Conservation (phyloP, 331 rosid species). For the Stylosanthes scabra region DNA sequence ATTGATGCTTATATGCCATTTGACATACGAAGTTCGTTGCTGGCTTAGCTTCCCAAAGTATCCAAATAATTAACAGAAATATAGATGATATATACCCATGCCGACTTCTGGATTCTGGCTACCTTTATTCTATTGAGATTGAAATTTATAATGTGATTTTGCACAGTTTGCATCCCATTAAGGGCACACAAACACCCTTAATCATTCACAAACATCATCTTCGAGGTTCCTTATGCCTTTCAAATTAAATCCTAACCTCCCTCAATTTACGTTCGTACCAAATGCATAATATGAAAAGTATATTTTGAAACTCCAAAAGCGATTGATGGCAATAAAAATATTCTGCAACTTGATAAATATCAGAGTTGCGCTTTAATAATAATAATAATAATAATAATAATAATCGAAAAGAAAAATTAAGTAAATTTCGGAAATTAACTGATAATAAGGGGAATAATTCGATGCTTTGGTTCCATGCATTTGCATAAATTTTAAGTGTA, state of each 20-base stretch:
- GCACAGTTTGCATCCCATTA: conserved; percentile 32
- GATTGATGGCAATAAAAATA: too few species aligned
- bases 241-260: not conserved
- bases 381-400: too few species aligned
- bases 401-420: too few species aligned
- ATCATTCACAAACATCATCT: not conserved
- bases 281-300: too few species aligned
- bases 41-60: not conserved
- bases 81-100: not conserved
- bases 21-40: conserved; percentile 16
- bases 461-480: conserved; percentile 14
- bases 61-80: not conserved
- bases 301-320: too few species aligned
- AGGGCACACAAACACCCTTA: conserved; percentile 18
- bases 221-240: conserved; percentile 1
- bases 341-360: too few species aligned
- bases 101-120: conserved; percentile 1
- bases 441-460: not conserved
- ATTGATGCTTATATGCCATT: conserved; percentile 27
- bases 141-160: conserved; percentile 1
- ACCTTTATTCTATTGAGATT: conserved; percentile 21
- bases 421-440: not conserved
- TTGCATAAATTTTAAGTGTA: not conserved
- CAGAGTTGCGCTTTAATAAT: too few species aligned
- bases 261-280: not conserved